Evolutionary conservation across 2,329 filamentous ascomycete species (phyloP).

Genomic region (Pestalotiopsis sp.): DNA sequence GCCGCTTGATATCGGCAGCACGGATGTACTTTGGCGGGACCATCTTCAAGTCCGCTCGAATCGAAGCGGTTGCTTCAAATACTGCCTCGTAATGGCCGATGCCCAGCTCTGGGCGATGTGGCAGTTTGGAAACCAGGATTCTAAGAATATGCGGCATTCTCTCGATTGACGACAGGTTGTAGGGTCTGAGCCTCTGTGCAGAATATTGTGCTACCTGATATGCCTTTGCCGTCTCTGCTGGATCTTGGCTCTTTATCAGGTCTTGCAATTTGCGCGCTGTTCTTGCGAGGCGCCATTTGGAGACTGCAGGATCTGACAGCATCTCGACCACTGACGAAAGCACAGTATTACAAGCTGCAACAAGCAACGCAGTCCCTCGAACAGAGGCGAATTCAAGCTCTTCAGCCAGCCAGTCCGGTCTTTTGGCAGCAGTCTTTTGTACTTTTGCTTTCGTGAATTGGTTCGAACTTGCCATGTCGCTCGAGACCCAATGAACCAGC

Average conservation of each 20-base stretch:
- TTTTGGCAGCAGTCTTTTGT: neutral
- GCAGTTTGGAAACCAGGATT: constrained; percentile 5
- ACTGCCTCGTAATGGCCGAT: constrained; percentile 22
- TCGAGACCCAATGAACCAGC: neutral
- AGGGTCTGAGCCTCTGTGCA: neutral
- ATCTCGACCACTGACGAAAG: neutral
- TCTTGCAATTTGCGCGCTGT: neutral
- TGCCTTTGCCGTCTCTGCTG: neutral
- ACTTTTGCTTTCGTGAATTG: neutral
- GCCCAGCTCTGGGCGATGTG: constrained; percentile 14
- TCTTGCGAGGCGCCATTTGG: neutral
- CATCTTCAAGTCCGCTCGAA: constrained; percentile 28
- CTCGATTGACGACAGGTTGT: neutral
- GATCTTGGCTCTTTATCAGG: neutral
- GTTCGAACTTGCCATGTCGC: neutral
- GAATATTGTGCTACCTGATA: neutral
- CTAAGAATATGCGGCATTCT: neutral
- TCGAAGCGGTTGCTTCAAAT: constrained; percentile 24
- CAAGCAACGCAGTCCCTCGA: neutral
- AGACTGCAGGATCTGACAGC: neutral
- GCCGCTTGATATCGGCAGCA: constrained; percentile 26
- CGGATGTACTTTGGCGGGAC: constrained; percentile 26
- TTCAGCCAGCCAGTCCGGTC: neutral
- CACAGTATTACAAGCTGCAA: neutral
- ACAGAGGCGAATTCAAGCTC: neutral